Evolutionary conservation across 352 stramenopile genomes (phyloP).

Genomic region (Elongisporangium anandrum): DNA sequence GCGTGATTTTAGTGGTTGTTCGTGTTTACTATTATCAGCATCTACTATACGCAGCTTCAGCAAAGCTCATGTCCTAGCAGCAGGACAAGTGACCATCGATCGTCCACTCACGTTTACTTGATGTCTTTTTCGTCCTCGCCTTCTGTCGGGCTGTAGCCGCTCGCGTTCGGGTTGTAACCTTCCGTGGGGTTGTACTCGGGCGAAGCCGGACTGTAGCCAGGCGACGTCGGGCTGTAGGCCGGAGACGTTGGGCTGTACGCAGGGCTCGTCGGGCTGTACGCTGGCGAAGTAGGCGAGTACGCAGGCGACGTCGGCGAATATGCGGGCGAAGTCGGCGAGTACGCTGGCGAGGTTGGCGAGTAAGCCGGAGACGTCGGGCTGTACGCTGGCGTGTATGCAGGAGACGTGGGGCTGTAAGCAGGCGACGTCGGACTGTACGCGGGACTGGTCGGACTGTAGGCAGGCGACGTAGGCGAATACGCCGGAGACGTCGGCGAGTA

Average conservation of each 20-base stretch:
- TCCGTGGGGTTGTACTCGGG: constrained; percentile 68
- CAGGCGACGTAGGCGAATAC: constrained; percentile 58
- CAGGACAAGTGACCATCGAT: too few species aligned
- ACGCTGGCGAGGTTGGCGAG: constrained; percentile 71
- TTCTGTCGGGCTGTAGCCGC: constrained; percentile 80
- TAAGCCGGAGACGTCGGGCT: constrained; percentile 73
- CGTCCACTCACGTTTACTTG: too few species aligned
- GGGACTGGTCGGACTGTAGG: constrained; percentile 62
- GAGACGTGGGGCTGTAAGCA: constrained; percentile 66
- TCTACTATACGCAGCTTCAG: too few species aligned
- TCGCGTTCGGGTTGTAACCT: constrained; percentile 64
- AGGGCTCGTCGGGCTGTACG: constrained; percentile 79
- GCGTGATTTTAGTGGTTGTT: too few species aligned
- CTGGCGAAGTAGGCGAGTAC: too few species aligned
- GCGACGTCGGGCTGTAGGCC: constrained; percentile 77
- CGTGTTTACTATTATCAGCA: too few species aligned
- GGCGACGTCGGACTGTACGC: constrained; percentile 64
- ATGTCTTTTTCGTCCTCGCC: too few species aligned
- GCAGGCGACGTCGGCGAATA: constrained; percentile 85
- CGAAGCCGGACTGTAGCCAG: constrained; percentile 70
- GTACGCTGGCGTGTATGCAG: constrained; percentile 74
- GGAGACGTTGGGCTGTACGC: constrained; percentile 79
- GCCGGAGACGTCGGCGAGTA: constrained; percentile 66
- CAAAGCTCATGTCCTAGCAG: too few species aligned
- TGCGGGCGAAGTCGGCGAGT: too few species aligned